A percentile compares a stretch with the other conserved stretches of the same genome.
Evolutionary conservation across 2,329 filamentous ascomycete genomes (phyloP).

Genomic region (Phaeosphaeriaceae sp.): DNA sequence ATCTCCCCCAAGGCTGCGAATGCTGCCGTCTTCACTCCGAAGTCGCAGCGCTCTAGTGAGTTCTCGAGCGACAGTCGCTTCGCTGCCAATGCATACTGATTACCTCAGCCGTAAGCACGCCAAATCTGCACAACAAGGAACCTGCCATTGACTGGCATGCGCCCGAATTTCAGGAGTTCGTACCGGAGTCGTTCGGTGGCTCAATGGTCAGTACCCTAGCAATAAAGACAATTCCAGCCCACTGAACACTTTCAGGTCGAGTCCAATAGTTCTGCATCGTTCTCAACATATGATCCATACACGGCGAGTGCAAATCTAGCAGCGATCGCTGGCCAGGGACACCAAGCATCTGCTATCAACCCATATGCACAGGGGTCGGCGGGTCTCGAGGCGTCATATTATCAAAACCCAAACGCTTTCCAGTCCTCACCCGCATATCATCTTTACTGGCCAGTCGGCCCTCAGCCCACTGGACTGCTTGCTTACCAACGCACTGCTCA

Average conservation of each 20-base stretch:
- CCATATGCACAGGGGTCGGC: conserved; percentile 79
- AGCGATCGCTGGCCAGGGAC: conserved; percentile 41
- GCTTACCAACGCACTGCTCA: conserved; percentile 86
- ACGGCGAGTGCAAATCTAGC: conserved; percentile 44
- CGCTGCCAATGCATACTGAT: conserved; percentile 19
- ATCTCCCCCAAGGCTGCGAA: conserved; percentile 91
- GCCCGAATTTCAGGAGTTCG: conserved; percentile 60
- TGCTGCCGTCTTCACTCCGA: conserved; percentile 84
- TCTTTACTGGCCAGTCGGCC: conserved; percentile 85
- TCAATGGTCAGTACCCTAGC: conserved; percentile 57
- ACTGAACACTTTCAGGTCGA: conserved; percentile 35
- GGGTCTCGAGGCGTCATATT: conserved; percentile 71
- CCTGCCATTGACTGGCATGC: conserved; percentile 56
- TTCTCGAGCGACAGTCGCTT: conserved; percentile 14
- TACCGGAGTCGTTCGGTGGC: conserved; percentile 62
- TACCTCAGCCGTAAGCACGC: conserved; percentile 49
- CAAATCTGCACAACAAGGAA: conserved; percentile 55
- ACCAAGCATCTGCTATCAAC: conserved; percentile 55
- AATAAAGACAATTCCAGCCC: not conserved
- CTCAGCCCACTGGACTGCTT: conserved; percentile 80
- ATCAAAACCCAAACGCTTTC: conserved; percentile 64
- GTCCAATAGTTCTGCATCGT: conserved; percentile 34
- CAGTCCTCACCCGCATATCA: conserved; percentile 72
- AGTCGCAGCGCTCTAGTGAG: conserved; percentile 57
- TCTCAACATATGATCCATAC: conserved; percentile 55